A percentile compares a stretch with the other conserved stretches of the same genome.
Conservation (phyloP, 164 flowering plant species). For the Cinnamomum chago region DNA sequence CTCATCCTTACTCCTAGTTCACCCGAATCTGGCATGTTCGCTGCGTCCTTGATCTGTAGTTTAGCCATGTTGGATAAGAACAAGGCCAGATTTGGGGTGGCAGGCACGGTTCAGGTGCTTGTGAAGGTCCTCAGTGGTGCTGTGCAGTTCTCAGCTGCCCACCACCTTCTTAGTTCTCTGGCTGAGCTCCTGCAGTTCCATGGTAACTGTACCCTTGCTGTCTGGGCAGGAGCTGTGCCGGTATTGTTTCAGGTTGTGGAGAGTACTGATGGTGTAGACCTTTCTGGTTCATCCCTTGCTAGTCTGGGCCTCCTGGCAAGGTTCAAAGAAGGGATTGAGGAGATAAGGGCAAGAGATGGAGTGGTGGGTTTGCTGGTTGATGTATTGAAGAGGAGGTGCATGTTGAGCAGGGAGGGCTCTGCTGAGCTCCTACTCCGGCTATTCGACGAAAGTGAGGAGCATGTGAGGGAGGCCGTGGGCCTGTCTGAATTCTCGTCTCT, state of each 20-base stretch:
- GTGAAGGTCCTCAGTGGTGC: conserved; percentile 27
- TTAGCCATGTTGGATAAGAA: conserved; percentile 70
- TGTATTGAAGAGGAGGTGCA: conserved; percentile 52
- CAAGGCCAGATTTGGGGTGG: conserved; percentile 68
- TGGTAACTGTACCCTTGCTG: conserved; percentile 65
- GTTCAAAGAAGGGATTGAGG: conserved; percentile 54
- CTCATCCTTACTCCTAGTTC: conserved; percentile 30
- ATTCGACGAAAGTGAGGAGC: conserved; percentile 57
- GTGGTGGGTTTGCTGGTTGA: conserved; percentile 41
- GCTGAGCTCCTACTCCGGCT: conserved; percentile 49
- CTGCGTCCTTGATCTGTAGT: conserved; percentile 59
- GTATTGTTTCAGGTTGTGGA: conserved; percentile 34
- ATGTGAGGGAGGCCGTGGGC: conserved; percentile 39
- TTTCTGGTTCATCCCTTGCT: conserved; percentile 47
- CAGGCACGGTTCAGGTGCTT: conserved; percentile 51
- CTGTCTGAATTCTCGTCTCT: conserved; percentile 46
- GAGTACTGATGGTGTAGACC: conserved; percentile 38
- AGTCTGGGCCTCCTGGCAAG: conserved; percentile 49
- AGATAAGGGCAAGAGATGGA: conserved; percentile 30
- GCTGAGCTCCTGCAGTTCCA: conserved; percentile 72
- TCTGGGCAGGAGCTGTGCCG: conserved; percentile 46
- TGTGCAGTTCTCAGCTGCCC: conserved; percentile 24
- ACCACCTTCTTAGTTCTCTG: conserved; percentile 52
- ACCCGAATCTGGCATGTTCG: conserved; percentile 36
- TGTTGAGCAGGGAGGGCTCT: conserved; percentile 72